Evolutionary conservation across 257 asterid genomes (phyloP).

Genomic region (Petunia axillaris): DNA sequence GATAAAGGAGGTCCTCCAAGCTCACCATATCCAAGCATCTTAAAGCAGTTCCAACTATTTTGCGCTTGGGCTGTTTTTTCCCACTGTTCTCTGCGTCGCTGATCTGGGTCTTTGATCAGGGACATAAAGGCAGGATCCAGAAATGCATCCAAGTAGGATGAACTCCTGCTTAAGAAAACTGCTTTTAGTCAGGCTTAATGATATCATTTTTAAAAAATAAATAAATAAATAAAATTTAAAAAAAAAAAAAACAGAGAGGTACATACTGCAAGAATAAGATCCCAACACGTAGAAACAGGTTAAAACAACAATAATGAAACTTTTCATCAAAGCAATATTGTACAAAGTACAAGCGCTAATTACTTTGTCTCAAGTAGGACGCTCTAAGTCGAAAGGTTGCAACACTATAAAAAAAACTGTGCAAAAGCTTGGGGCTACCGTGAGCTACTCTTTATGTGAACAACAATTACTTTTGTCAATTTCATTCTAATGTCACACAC

Average conservation of each 20-base stretch:
- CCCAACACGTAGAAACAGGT: background rate
- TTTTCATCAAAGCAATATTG: background rate
- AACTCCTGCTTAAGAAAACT: slow-evolving; percentile 45
- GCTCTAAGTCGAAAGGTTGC: background rate
- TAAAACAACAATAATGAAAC: background rate
- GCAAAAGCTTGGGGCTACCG: background rate
- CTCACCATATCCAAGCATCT: slow-evolving; percentile 91
- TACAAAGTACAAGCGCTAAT: background rate
- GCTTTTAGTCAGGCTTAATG: background rate
- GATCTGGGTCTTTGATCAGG: slow-evolving; percentile 86
- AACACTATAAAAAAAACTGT: background rate
- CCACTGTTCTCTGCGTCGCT: slow-evolving; percentile 87
- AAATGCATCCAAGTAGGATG: slow-evolving; percentile 79
- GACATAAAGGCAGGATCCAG: slow-evolving; percentile 97
- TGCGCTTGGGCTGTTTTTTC: slow-evolving; percentile 84
- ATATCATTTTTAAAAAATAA: background rate
- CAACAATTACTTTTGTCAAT: background rate
- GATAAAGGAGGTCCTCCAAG: slow-evolving; percentile 85
- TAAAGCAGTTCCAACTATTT: slow-evolving; percentile 65
- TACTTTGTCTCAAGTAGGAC: background rate
- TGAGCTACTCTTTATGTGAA: background rate
- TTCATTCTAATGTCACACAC: background rate
- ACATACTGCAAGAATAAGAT: background rate
- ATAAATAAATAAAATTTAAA: too few relatives aligned
- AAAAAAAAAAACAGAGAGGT: background rate